Percentiles rank a stretch among this genome's conserved stretches.
Evolutionary conservation across 106 monocot genomes (phyloP).

Genomic region (Dactylorhiza incarnata): DNA sequence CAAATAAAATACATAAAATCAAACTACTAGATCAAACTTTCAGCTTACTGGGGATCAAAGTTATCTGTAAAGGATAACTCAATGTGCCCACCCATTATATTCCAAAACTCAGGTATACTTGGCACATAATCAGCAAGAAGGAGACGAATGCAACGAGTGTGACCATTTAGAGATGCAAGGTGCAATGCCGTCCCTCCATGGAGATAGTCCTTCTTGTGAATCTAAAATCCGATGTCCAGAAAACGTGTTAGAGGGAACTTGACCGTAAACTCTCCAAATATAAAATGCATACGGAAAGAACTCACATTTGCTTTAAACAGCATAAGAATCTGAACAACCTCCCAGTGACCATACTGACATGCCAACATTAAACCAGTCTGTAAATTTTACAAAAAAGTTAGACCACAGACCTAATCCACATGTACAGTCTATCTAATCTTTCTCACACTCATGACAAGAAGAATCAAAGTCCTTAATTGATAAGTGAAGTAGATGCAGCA

Average conservation of each 20-base stretch:
- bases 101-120: slow-evolving; percentile 49
- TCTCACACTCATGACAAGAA: neutral
- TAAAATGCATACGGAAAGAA: neutral
- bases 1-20: neutral
- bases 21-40: neutral
- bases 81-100: slow-evolving; percentile 23
- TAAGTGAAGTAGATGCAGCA: neutral
- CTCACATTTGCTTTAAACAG: slow-evolving; percentile 7
- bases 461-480: neutral
- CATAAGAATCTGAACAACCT: slow-evolving; percentile 6
- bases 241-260: slow-evolving; percentile 3
- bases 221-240: slow-evolving; percentile 24
- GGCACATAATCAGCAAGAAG: slow-evolving; percentile 69
- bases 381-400: neutral
- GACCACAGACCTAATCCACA: neutral
- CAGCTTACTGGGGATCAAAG: slow-evolving; percentile 54
- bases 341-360: slow-evolving; percentile 10
- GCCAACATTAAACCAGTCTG: slow-evolving; percentile 11
- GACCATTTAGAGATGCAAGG: slow-evolving; percentile 68
- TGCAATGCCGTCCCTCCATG: slow-evolving; percentile 80
- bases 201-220: slow-evolving; percentile 71
- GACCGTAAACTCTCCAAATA: neutral
- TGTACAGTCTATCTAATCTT: neutral
- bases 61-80: slow-evolving; percentile 5
- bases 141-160: slow-evolving; percentile 63